These are phyloP conservation scores for Chaetoscypha palmicola DNA, from an alignment of 2,329 filamentous ascomycete species.

Conservation along the genomic window DNA sequence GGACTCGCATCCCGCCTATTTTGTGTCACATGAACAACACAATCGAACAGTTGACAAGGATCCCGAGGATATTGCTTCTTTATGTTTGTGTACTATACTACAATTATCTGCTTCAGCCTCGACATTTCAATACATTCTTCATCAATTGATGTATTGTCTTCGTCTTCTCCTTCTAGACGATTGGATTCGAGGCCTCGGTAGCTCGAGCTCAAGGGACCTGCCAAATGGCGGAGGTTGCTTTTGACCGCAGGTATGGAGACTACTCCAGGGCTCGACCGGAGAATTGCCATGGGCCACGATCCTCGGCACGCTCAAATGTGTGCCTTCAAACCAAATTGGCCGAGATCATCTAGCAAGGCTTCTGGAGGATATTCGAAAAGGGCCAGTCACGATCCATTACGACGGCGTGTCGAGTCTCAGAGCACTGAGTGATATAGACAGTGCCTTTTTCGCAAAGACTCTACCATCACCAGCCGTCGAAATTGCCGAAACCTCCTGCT, in stretches of 20 bases:
- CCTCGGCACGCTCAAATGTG: no score
- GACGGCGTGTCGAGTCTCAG: no score
- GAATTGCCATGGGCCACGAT: neutral
- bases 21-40: conserved; percentile 1
- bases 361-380: no score
- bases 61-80: neutral
- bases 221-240: neutral
- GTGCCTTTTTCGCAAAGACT: no score
- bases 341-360: no score
- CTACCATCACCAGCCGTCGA: conserved; percentile 78
- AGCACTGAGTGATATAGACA: no score
- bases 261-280: no score
- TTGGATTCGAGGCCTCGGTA: no score
- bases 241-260: neutral
- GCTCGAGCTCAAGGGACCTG: neutral
- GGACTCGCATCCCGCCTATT: neutral
- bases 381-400: no score
- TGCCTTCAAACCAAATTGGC: no score
- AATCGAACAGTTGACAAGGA: no score
- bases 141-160: neutral
- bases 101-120: no score
- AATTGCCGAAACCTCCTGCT: conserved; percentile 82
- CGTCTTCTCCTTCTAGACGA: neutral
- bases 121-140: neutral
- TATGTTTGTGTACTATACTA: neutral